Conservation (phyloP, 306 rosid species). For the Ochetophila trinervis region DNA sequence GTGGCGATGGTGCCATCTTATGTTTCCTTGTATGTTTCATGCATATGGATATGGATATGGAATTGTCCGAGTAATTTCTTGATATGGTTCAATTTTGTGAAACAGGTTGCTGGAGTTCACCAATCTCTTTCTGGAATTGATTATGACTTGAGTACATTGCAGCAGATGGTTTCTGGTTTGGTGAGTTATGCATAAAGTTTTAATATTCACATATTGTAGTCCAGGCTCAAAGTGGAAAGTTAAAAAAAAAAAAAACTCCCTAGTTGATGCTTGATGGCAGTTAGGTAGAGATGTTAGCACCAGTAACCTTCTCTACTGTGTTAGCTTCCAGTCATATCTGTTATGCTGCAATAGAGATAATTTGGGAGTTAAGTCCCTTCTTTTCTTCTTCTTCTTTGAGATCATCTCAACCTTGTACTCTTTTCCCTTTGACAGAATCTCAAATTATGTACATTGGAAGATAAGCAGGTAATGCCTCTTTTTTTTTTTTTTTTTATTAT, state of each 20-base stretch:
- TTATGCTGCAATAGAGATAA: no score
- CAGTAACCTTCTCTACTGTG: not conserved
- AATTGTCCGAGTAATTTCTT: not conserved
- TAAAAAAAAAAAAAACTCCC: not conserved
- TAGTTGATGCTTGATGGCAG: constrained; percentile 5
- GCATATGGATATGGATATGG: not conserved
- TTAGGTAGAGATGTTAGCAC: constrained; percentile 5
- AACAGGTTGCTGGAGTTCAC: constrained; percentile 78
- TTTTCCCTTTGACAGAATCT: constrained; percentile 53
- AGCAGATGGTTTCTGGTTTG: constrained; percentile 56
- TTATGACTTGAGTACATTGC: constrained; percentile 55
- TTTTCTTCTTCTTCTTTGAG: constrained; percentile 8
- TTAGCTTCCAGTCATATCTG: no score
- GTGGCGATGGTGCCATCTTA: not conserved
- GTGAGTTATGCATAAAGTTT: constrained; percentile 45
- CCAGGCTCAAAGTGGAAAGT: not conserved
- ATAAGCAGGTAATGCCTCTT: constrained; percentile 61
- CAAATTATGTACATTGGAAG: constrained; percentile 51
- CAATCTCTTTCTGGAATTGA: constrained; percentile 48
- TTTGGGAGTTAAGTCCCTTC: not conserved
- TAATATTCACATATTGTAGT: not conserved
- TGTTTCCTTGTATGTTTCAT: not conserved
- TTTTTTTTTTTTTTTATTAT: constrained; percentile 6
- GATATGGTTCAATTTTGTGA: constrained; percentile 28
- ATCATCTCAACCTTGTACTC: constrained; percentile 18